Evolutionary conservation across 768 basidiomycete species (phyloP).

Genomic region (Collybia sp.): DNA sequence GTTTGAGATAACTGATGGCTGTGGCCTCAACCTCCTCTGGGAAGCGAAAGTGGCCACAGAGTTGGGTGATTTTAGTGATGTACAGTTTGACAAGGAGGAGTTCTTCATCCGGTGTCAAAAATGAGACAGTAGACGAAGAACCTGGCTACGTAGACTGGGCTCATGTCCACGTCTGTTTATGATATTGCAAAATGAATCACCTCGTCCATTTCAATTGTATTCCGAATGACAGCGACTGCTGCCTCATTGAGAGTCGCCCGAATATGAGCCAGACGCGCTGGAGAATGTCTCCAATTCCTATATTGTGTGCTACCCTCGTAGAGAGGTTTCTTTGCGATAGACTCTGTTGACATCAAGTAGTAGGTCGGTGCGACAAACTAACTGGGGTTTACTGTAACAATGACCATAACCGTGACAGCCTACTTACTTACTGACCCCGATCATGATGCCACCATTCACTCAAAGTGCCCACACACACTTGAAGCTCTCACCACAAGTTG

Average conservation of each 20-base stretch:
- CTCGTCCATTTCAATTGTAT: constrained; percentile 75
- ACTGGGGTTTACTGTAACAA: too few relatives aligned
- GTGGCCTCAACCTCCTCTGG: constrained; percentile 94
- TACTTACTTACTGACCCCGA: too few relatives aligned
- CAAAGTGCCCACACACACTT: too few relatives aligned
- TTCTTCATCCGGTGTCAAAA: constrained; percentile 81
- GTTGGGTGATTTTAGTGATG: constrained; percentile 75
- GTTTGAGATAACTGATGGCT: constrained; percentile 86
- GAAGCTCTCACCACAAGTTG: too few relatives aligned
- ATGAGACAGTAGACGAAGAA: constrained; percentile 67
- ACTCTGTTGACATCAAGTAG: not conserved
- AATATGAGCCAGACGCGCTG: constrained; percentile 52
- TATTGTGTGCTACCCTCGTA: constrained; percentile 82
- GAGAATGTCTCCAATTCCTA: constrained; percentile 87
- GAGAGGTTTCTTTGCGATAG: constrained; percentile 33
- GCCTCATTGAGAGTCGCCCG: constrained; percentile 67
- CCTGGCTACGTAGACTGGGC: constrained; percentile 48
- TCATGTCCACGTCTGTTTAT: constrained; percentile 13
- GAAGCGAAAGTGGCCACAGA: constrained; percentile 83
- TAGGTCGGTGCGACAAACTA: too few relatives aligned
- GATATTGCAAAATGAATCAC: constrained; percentile 33
- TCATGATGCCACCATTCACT: too few relatives aligned
- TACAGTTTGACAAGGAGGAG: constrained; percentile 86
- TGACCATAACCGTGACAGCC: too few relatives aligned
- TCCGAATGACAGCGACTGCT: constrained; percentile 73